A percentile compares a stretch with the other conserved stretches of the same genome.
These are phyloP conservation scores for Aspergillus texensis DNA, from an alignment of 2,329 filamentous ascomycete genomes.

Conservation along the genomic window DNA sequence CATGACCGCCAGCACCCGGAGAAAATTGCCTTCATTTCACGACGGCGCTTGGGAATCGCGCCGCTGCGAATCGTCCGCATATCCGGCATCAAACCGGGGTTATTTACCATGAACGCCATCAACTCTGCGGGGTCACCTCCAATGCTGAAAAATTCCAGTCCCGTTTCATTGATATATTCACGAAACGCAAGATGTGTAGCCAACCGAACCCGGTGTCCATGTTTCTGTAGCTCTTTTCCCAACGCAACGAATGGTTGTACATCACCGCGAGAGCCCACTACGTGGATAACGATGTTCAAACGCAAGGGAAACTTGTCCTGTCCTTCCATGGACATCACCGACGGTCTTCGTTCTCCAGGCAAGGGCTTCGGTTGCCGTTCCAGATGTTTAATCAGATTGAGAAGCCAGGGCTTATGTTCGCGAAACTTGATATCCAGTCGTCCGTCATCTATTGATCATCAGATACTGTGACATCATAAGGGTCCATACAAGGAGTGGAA, in stretches of 20 bases:
- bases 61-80: constrained; percentile 75
- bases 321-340: neutral
- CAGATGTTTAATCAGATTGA: constrained; percentile 64
- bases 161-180: constrained; percentile 68
- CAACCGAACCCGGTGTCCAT: constrained; percentile 72
- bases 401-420: constrained; percentile 67
- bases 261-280: constrained; percentile 73
- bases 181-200: constrained; percentile 73
- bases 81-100: constrained; percentile 81
- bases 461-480: neutral
- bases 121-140: constrained; percentile 75
- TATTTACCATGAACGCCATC: constrained; percentile 91
- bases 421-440: constrained; percentile 80
- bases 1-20: constrained; percentile 85
- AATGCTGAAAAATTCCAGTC: constrained; percentile 74
- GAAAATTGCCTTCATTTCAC: constrained; percentile 77
- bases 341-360: constrained; percentile 8
- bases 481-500: neutral
- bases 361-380: constrained; percentile 13
- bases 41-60: constrained; percentile 73
- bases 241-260: constrained; percentile 76
- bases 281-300: constrained; percentile 71
- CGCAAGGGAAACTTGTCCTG: constrained; percentile 15
- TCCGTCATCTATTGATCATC: constrained; percentile 62
- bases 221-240: constrained; percentile 65